These are phyloP conservation scores for Globisporangium spinosum DNA, from an alignment of 352 stramenopile genomes.

Conservation along the genomic window DNA sequence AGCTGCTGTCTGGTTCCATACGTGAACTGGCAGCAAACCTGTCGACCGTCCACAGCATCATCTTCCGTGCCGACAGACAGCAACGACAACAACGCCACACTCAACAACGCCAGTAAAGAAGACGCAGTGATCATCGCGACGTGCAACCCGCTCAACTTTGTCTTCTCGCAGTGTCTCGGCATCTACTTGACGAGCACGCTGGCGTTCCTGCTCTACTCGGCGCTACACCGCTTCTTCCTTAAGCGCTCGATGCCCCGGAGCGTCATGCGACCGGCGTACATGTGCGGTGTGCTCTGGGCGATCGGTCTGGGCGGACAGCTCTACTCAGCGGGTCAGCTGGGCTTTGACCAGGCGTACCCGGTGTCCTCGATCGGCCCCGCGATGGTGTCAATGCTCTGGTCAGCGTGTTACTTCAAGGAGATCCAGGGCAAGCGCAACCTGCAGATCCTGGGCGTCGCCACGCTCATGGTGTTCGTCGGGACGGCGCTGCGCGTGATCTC, in stretches of 20 bases:
- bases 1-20: constrained; percentile 78
- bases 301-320: constrained; percentile 65
- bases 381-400: constrained; percentile 86
- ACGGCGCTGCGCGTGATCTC: constrained; percentile 66
- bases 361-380: constrained; percentile 75
- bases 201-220: constrained; percentile 72
- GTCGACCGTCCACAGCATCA: constrained; percentile 27
- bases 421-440: constrained; percentile 71
- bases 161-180: constrained; percentile 81
- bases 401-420: constrained; percentile 75
- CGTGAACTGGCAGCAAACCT: constrained; percentile 68
- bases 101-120: background rate
- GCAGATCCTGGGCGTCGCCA: constrained; percentile 51
- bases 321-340: constrained; percentile 65
- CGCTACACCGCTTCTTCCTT: constrained; percentile 73
- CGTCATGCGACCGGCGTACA: constrained; percentile 76
- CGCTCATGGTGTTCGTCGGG: constrained; percentile 58
- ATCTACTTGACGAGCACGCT: constrained; percentile 78
- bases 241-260: constrained; percentile 73
- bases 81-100: background rate
- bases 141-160: constrained; percentile 79
- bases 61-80: constrained; percentile 8
- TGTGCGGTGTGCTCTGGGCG: constrained; percentile 76
- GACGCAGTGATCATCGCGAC: constrained; percentile 39
- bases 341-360: constrained; percentile 82